These are phyloP conservation scores for Antitrichia curtipendula DNA, from an alignment of 225 moss, liverwort and hornwort genomes.

Conservation along the genomic window DNA sequence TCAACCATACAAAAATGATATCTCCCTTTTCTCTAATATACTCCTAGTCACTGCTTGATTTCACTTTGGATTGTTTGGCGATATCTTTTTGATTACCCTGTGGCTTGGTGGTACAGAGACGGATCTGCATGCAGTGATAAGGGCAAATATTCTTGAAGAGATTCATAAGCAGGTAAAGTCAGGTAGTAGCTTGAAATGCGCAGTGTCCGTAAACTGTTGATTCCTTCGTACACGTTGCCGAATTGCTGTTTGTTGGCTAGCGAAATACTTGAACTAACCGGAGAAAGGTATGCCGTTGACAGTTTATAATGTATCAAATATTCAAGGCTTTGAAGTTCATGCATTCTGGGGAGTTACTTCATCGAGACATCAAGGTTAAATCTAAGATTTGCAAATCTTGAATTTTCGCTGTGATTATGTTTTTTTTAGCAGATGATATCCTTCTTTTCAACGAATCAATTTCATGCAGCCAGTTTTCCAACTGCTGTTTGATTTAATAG, in stretches of 20 bases:
- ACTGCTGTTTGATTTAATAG: background rate
- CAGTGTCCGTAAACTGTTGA: background rate
- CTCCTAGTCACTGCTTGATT: background rate
- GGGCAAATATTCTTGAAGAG: conserved; percentile 95
- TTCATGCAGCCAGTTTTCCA: background rate
- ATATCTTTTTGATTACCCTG: background rate
- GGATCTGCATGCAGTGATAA: conserved; percentile 87
- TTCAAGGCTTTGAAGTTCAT: conserved; percentile 90
- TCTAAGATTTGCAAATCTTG: background rate
- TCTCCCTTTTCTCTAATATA: background rate
- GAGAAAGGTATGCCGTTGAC: conserved; percentile 3
- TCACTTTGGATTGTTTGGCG: background rate
- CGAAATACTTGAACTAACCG: background rate
- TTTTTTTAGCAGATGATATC: background rate
- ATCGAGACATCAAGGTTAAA: conserved; percentile 86
- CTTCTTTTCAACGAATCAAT: background rate
- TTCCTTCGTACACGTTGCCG: background rate
- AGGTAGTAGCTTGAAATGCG: background rate
- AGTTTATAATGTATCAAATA: conserved; percentile 98
- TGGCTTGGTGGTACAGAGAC: conserved; percentile 52
- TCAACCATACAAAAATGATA: background rate
- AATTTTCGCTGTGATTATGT: background rate
- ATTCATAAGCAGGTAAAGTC: conserved; percentile 81
- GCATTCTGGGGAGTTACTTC: conserved; percentile 90
- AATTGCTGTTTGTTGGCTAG: background rate